These are phyloP conservation scores for Arabidopsis suecica DNA, from an alignment of 345 rosid species.

Conservation along the genomic window DNA sequence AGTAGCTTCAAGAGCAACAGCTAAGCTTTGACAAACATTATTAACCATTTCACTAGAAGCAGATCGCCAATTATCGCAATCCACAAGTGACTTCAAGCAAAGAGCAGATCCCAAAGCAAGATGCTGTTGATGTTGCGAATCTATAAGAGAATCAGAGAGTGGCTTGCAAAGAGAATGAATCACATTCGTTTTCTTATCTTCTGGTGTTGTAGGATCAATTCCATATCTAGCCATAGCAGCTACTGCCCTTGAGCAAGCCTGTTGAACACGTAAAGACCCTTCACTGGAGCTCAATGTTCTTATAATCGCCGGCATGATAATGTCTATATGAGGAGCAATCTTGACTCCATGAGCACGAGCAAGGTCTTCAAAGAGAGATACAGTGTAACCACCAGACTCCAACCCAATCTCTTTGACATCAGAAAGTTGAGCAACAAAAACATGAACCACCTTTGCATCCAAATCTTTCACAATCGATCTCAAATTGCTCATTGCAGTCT, in stretches of 20 bases:
- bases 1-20: constrained; percentile 86
- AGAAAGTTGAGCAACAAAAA: constrained; percentile 87
- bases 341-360: constrained; percentile 94
- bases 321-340: constrained; percentile 83
- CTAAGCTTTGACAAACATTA: constrained; percentile 84
- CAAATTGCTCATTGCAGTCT: constrained; percentile 82
- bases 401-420: constrained; percentile 89
- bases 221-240: constrained; percentile 96
- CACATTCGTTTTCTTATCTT: constrained; percentile 71
- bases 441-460: constrained; percentile 82
- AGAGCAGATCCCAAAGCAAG: constrained; percentile 94
- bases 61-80: constrained; percentile 85
- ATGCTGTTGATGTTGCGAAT: constrained; percentile 67
- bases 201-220: constrained; percentile 76
- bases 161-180: constrained; percentile 89
- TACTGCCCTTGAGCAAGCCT: constrained; percentile 95
- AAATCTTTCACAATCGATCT: constrained; percentile 80
- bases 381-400: constrained; percentile 81
- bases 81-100: constrained; percentile 92
- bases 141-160: constrained; percentile 77
- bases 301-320: constrained; percentile 77
- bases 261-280: constrained; percentile 87
- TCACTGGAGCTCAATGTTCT: constrained; percentile 84
- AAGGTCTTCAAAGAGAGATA: constrained; percentile 93
- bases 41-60: constrained; percentile 86